phyloP scores from a whole-genome alignment of 2,329 filamentous ascomycete species.

The Colletotrichum liriopes region DNA sequence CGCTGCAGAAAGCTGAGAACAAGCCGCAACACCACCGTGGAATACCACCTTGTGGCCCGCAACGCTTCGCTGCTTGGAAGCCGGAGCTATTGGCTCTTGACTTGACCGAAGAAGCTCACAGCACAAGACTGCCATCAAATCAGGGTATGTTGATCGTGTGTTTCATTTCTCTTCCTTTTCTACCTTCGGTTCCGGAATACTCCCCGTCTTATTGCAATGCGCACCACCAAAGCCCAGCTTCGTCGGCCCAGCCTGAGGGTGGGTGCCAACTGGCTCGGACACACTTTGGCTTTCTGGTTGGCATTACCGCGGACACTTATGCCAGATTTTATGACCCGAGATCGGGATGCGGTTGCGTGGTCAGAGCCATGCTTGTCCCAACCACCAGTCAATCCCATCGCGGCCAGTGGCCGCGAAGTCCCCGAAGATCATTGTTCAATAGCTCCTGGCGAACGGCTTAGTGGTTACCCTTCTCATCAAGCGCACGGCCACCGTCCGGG shows the following conservation, averaged over 20 bases:
- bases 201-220: neutral
- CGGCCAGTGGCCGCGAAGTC: constrained; percentile 39
- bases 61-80: neutral
- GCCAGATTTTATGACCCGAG: constrained; percentile 36
- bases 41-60: constrained; percentile 6
- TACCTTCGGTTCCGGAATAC: neutral
- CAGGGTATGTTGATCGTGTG: constrained; percentile 8
- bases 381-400: constrained; percentile 19
- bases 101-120: neutral
- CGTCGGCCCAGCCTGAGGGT: constrained; percentile 7
- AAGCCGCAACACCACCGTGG: constrained; percentile 10
- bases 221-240: neutral
- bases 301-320: constrained; percentile 38
- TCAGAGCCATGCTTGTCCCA: constrained; percentile 42
- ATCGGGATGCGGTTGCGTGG: constrained; percentile 39
- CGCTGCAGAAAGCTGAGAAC: constrained; percentile 35
- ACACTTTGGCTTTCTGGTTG: neutral
- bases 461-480: constrained; percentile 30
- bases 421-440: constrained; percentile 41
- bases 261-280: neutral
- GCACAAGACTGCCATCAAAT: neutral
- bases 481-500: constrained; percentile 31
- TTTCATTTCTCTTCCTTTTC: constrained; percentile 15
- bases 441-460: constrained; percentile 37
- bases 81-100: neutral